Base-by-base conservation (phyloP, 2,329 filamentous ascomycete species). In the Neonectria faginata region DNA sequence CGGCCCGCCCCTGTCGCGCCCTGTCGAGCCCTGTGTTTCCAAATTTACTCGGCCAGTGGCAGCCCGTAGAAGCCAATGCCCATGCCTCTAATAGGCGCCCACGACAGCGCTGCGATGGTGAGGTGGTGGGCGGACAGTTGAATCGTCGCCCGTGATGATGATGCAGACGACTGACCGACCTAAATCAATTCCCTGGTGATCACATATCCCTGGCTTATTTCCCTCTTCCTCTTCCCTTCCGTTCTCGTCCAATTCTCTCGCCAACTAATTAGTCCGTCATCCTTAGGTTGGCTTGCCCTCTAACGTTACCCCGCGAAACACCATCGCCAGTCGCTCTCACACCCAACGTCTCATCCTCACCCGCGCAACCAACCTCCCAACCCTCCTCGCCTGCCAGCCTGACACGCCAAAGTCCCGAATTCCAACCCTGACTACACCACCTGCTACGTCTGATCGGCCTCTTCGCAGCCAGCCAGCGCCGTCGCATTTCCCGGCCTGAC, bases 41-140 rank as follows among this genome's bases (percentile, higher is more conserved):
- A 74, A 75, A 76, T 69, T 64, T 72, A 71, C 62, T 66, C 66
- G 60, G 63, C 74, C 74, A 76, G 60, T 76, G 53, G 72, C 51
- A 69, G 48, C 45, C 9, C 57, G 60, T 14, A 61, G 50, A 64
- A 45, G 57, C 36, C 10, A 54, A 66, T 67, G 62, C 47, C 65
- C 64, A 67, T 58, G 54, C 55, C 64, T 71, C 66, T 72, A 69
- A 70, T 74, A 71, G 67, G 67, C 73, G 73, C 71, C 71, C 50
- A 60, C 58, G 57, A 65, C 25, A 25, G 25, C 25, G 25, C 25
- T 25, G 25, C 25, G 25, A 25, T 25, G 25, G 5, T 3, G 22
- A 22, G 22, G 22, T 22, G 22, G 22, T 22, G 22, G 22, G n/a
- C 33, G 47, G 47, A 29, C 16, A 18, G 47, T 33, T 51, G 14